These are phyloP conservation scores for Epithele typhae DNA, from an alignment of 768 basidiomycete species.

Conservation along the genomic window DNA sequence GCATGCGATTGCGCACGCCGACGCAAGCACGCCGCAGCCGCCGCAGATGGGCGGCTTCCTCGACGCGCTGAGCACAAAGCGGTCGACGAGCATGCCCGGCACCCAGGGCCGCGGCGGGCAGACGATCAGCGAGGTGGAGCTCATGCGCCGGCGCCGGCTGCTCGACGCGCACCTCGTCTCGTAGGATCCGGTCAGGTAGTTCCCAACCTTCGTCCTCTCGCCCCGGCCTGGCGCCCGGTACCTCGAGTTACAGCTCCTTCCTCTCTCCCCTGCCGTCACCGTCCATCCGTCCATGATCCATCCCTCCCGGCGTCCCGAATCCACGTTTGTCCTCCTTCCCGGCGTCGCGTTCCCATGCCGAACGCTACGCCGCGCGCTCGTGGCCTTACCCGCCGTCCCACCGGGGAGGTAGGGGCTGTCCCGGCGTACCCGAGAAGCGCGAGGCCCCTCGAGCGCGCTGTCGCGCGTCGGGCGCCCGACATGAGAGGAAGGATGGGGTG, in stretches of 20 bases:
- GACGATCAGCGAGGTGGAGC: constrained; percentile 71
- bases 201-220: neutral
- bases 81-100: constrained; percentile 5
- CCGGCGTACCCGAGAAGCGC: too few relatives aligned
- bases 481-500: too few relatives aligned
- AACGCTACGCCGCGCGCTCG: too few relatives aligned
- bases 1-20: neutral
- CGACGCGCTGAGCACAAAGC: too few relatives aligned
- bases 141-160: constrained; percentile 75
- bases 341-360: too few relatives aligned
- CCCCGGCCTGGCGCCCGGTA: neutral
- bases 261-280: too few relatives aligned
- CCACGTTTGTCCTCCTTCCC: too few relatives aligned
- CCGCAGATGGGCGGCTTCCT: neutral
- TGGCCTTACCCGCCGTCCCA: too few relatives aligned
- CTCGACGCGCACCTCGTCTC: constrained; percentile 55
- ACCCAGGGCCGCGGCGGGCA: constrained; percentile 43
- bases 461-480: neutral
- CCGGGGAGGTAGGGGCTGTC: too few relatives aligned
- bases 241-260: too few relatives aligned
- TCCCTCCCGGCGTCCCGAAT: too few relatives aligned
- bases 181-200: constrained; percentile 12
- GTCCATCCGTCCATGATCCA: too few relatives aligned
- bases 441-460: constrained; percentile 1
- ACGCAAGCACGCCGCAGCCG: neutral